Conservation (phyloP, 1,139 yeast species). For the Hemisphaericaspora lyxosophila region DNA sequence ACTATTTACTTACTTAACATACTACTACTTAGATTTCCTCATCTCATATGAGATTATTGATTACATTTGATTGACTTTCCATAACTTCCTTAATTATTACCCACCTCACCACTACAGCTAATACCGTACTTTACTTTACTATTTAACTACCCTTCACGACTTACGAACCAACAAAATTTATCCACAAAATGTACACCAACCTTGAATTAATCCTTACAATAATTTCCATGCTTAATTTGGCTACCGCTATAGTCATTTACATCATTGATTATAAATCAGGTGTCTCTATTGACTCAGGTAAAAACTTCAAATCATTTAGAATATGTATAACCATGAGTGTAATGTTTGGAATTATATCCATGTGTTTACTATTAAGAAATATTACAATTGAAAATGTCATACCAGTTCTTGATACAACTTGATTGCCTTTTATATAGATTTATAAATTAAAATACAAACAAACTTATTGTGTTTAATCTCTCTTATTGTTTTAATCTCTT, state of each 20-base stretch:
- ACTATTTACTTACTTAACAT: background rate
- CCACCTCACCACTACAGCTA: too few relatives aligned
- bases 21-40: background rate
- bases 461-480: background rate
- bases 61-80: conserved; percentile 3
- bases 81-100: too few relatives aligned
- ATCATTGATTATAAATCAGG: conserved; percentile 19
- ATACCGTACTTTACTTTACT: too few relatives aligned
- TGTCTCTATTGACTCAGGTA: conserved; percentile 20
- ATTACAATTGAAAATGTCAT: background rate
- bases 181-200: conserved; percentile 14
- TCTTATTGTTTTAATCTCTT: conserved; percentile 10
- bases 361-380: conserved; percentile 12
- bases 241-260: conserved; percentile 22
- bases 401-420: too few relatives aligned
- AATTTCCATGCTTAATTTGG: conserved; percentile 22
- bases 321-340: conserved; percentile 25
- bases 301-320: conserved; percentile 23
- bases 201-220: conserved; percentile 22
- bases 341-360: conserved; percentile 22
- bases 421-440: too few relatives aligned
- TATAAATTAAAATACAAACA: background rate
- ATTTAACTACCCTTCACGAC: too few relatives aligned
- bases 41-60: conserved; percentile 1
- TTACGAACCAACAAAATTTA: too few relatives aligned